Conservation (phyloP, 2,329 filamentous ascomycete genomes). For the Talaromyces atroroseus region DNA sequence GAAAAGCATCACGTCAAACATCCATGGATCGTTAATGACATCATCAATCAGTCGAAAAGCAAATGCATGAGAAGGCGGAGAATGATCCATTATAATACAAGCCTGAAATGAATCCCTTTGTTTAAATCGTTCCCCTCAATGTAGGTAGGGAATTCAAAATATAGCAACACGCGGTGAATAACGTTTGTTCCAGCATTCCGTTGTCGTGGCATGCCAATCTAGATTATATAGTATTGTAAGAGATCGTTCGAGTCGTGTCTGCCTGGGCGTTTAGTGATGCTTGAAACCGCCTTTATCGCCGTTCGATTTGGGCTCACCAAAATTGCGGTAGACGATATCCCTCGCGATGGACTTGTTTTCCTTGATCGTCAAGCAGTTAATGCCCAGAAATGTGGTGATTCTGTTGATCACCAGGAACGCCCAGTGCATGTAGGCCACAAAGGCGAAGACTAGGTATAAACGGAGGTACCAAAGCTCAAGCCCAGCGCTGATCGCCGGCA, state of each 20-base stretch:
- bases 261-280: conserved; percentile 5
- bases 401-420: conserved; percentile 82
- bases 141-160: not conserved
- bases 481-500: conserved; percentile 59
- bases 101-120: not conserved
- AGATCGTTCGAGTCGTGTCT: not conserved
- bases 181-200: not conserved
- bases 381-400: conserved; percentile 87
- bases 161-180: not conserved
- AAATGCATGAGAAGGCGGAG: not conserved
- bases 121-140: not conserved
- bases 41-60: too few relatives aligned
- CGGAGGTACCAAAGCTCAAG: conserved; percentile 77
- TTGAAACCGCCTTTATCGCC: conserved; percentile 11
- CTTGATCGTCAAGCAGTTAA: conserved; percentile 85
- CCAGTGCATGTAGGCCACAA: conserved; percentile 88
- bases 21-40: not conserved
- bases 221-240: not conserved
- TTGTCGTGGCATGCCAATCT: not conserved
- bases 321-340: conserved; percentile 31
- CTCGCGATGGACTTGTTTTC: conserved; percentile 28
- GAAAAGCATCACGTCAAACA: not conserved
- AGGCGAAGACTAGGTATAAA: conserved; percentile 75
- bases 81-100: not conserved
- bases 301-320: conserved; percentile 24